Evolutionary conservation across 192 early-diverging fungal genomes (phyloP), one percentile per base, ranked within the genome.

Genomic region (Backusella circina): DNA sequence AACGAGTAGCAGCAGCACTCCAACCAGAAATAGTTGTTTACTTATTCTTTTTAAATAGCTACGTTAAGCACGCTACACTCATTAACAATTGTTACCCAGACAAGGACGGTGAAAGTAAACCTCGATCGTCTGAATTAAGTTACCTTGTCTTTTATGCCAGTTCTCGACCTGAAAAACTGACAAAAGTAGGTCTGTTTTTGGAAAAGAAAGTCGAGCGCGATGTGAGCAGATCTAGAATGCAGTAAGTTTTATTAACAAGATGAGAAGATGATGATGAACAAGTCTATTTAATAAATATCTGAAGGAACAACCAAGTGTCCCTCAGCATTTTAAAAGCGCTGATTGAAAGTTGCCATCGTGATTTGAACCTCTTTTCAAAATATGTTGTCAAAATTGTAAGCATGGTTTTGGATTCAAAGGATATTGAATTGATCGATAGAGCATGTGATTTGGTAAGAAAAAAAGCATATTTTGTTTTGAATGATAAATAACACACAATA

Each of bases 61-160:
- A 92, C 82, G 86, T 89, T 76, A 93, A 93, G 79, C 93, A 94
- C 84, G 92, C 92, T 68, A 85, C 86, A 33, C 86, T 94, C 70
- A 87, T 94, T 80, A 91, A 93, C 80, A 90, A 87, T 65, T 94
- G 93, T 76, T 94, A 90, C 73, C 91, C 88, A 26, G 81, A 84
- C 1, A 83, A 83, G 30, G 84, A 90, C 5, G 92, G 89, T 7
- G 92, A 92, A 75, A 88, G 84, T 10, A 88, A 86, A 32, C 93
- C 96, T 61, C 93, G 92, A 75, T 86, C 90, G 66, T 90, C 88
- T 70, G 90, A 94, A 76, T 89, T 98, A 9, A 95, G 95, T 16
- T 92, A 93, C 67, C 85, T 98, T 57, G 84, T 93, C 12, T 97
- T 93, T 84, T 98, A 98, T 77, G 93, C 94, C 33, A 90, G 88